Evolutionary conservation across 768 basidiomycete species (phyloP).

Genomic region (Boletus pseudopeckii): DNA sequence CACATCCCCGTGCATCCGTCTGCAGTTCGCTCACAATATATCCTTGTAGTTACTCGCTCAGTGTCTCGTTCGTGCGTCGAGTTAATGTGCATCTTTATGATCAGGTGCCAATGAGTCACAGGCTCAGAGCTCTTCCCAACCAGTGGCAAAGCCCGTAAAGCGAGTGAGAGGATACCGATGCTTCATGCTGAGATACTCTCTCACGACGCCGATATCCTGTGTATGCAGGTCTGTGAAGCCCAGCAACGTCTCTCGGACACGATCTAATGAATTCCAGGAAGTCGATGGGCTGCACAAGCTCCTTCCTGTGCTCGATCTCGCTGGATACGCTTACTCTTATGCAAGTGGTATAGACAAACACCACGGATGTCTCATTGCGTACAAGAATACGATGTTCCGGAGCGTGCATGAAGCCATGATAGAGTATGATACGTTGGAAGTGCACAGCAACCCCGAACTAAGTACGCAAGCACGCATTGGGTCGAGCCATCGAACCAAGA

Average conservation of each 20-base stretch:
- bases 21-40: neutral
- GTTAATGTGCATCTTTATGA: neutral
- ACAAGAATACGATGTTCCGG: constrained; percentile 50
- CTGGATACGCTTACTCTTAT: constrained; percentile 63
- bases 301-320: constrained; percentile 58
- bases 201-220: constrained; percentile 76
- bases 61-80: constrained; percentile 68
- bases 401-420: constrained; percentile 48
- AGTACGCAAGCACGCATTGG: constrained; percentile 41
- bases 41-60: constrained; percentile 66
- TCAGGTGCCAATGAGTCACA: constrained; percentile 25
- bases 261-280: constrained; percentile 51
- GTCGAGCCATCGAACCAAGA: constrained; percentile 67
- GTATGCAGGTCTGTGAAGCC: constrained; percentile 65
- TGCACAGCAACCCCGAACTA: constrained; percentile 39
- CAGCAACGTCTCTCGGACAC: neutral
- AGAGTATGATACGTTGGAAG: constrained; percentile 63
- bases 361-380: constrained; percentile 86
- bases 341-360: constrained; percentile 71
- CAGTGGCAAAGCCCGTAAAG: constrained; percentile 78
- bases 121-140: constrained; percentile 80
- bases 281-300: constrained; percentile 79
- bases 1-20: neutral
- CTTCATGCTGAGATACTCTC: constrained; percentile 69
- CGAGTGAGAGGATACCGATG: constrained; percentile 69